Conservation (phyloP, 345 rosid genomes). For the Boechera retrofracta region DNA sequence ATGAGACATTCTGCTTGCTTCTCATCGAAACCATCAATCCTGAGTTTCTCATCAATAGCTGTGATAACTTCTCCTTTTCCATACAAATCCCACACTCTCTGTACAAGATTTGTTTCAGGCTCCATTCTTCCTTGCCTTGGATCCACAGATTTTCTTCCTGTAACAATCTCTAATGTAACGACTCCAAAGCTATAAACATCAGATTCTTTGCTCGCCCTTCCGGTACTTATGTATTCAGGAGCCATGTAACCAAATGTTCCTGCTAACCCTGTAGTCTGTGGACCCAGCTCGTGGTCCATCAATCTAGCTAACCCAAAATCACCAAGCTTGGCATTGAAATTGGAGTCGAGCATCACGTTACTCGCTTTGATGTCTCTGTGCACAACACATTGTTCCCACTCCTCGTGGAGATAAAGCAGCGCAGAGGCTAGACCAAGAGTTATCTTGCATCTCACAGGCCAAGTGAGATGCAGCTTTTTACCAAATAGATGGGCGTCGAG, state of each 20-base stretch:
- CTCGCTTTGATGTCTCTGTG: conserved; percentile 71
- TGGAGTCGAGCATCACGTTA: conserved; percentile 65
- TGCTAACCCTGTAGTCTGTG: conserved; percentile 55
- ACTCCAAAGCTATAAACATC: conserved; percentile 59
- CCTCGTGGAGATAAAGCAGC: conserved; percentile 64
- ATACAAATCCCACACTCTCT: conserved; percentile 58
- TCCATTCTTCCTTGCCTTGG: conserved; percentile 26
- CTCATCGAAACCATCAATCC: conserved; percentile 43
- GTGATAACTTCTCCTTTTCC: conserved; percentile 41
- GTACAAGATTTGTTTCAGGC: conserved; percentile 49
- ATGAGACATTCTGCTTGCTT: conserved; percentile 51
- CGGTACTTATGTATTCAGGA: conserved; percentile 57
- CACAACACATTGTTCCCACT: conserved; percentile 68
- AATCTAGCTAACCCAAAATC: conserved; percentile 70
- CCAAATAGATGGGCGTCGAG: conserved; percentile 63
- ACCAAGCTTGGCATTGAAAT: conserved; percentile 63
- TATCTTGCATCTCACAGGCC: conserved; percentile 56
- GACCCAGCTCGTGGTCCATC: conserved; percentile 55
- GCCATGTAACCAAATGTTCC: conserved; percentile 64
- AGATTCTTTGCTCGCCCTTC: conserved; percentile 58
- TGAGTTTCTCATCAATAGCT: conserved; percentile 51
- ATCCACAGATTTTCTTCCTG: conserved; percentile 50
- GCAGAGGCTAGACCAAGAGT: conserved; percentile 59
- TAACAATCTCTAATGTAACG: conserved; percentile 51
- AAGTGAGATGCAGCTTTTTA: conserved; percentile 43